Percentiles rank a stretch among this genome's conserved stretches.
Conservation (phyloP, 1,139 yeast genomes). For the Debaryomyces subglobosus region DNA sequence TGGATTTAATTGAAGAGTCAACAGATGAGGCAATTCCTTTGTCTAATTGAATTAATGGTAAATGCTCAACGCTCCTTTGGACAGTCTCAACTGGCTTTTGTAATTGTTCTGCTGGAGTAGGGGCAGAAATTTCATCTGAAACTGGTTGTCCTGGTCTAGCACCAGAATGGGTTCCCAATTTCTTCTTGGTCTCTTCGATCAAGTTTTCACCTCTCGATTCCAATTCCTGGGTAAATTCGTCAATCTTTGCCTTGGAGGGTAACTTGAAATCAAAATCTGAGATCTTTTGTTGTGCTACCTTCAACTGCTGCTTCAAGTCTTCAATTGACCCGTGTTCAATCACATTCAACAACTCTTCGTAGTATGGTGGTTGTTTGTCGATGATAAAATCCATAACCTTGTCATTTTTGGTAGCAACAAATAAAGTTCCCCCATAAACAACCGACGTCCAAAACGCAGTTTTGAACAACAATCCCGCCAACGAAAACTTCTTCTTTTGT, state of each 20-base stretch:
- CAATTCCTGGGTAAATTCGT: conserved; percentile 36
- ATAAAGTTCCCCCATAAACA: conserved; percentile 45
- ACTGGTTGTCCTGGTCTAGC: conserved; percentile 19
- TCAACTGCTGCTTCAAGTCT: conserved; percentile 30
- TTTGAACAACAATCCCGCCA: conserved; percentile 36
- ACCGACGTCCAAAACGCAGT: conserved; percentile 32
- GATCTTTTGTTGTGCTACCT: conserved; percentile 24
- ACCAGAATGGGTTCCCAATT: conserved; percentile 23
- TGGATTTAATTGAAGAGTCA: conserved; percentile 51
- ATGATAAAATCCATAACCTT: conserved; percentile 50
- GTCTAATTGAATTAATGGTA: conserved; percentile 39
- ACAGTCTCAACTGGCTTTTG: conserved; percentile 48
- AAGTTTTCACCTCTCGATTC: conserved; percentile 40
- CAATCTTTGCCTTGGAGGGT: conserved; percentile 38
- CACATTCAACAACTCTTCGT: conserved; percentile 44
- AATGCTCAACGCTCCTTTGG: conserved; percentile 32
- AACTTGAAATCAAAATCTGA: conserved; percentile 24
- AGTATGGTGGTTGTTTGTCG: conserved; percentile 49
- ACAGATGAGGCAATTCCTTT: conserved; percentile 24
- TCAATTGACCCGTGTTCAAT: conserved; percentile 44
- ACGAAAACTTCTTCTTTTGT: conserved; percentile 35
- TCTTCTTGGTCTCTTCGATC: conserved; percentile 41
- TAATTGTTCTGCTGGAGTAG: conserved; percentile 50
- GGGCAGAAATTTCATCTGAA: conserved; percentile 16
- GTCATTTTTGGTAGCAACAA: conserved; percentile 49